Percentiles rank a stretch among this genome's conserved stretches.
Evolutionary conservation across 192 early-diverging fungal genomes (phyloP).

Genomic region (Backusella parvicylindrica): DNA sequence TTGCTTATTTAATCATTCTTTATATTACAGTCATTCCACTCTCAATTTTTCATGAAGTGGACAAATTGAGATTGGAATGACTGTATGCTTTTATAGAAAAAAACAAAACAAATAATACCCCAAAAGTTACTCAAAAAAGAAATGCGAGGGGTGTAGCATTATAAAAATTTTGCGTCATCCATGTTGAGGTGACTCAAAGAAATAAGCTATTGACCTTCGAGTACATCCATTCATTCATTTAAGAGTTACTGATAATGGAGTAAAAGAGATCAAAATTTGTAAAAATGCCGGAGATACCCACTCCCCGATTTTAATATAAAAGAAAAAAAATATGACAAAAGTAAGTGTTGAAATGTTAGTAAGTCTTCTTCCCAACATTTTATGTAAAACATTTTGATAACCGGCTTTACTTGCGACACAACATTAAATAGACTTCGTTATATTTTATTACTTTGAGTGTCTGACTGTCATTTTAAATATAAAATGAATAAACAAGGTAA

Average conservation of each 20-base stretch:
- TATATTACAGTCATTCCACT: too few relatives aligned
- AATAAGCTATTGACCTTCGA: too few relatives aligned
- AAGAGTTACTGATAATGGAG: not conserved
- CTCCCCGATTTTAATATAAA: not conserved
- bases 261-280: not conserved
- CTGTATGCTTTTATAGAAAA: not conserved
- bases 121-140: slow-evolving; percentile 2
- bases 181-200: not conserved
- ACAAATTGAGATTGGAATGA: too few relatives aligned
- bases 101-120: not conserved
- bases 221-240: too few relatives aligned
- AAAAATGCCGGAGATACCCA: not conserved
- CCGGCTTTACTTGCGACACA: too few relatives aligned
- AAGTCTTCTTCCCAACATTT: not conserved
- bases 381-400: not conserved
- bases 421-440: not conserved
- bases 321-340: not conserved
- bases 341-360: not conserved
- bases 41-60: too few relatives aligned
- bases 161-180: not conserved
- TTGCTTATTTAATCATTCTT: too few relatives aligned
- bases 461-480: too few relatives aligned
- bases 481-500: not conserved
- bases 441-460: too few relatives aligned
- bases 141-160: not conserved